Base-by-base conservation (phyloP, 2,329 filamentous ascomycete genomes). In the Trichophyton benhamiae region DNA sequence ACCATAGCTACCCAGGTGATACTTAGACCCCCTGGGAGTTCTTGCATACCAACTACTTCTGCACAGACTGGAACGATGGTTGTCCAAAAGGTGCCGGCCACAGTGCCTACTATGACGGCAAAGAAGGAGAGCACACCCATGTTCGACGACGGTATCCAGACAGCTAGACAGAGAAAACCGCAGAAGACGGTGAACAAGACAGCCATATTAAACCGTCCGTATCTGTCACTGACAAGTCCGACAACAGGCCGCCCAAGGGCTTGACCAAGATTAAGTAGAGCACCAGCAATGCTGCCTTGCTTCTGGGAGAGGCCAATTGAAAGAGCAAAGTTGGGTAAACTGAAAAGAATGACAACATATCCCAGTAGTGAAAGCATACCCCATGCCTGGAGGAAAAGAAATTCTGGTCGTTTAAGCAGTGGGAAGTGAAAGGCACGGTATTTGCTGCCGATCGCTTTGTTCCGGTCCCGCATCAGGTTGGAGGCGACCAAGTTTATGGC, bases 321-420 rank as follows among this genome's bases (percentile, higher is more conserved):
- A 5, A 78, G 74, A 0, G 83, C 83, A 67, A 85, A 87, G 62
- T 81, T 83, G 1, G 85, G 81, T 7, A 88, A 71, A 2, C 80
- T 83, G 72, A 86, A 88, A 1, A 87, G 75, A 1, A 87, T 71
- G 0, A 84, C 81, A 20, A 86, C 81, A 65, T 87, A 87, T 4
- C 82, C 85, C 4, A 88, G 73, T 78, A 86, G 83, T 58, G 78
- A 83, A 64, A 86, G 76, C 62, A 82, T 77, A 0, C 82, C 83
- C 74, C 82, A 87, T 2, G 69, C 74, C 22, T 84, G 74, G n/a
- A 87, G 74, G 0, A 85, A 75, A 3, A 83, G 63, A 63, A 84
- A 83, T 65, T 87, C 80, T 0, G 76, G 71, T 0, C 78, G 76
- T 49, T 74, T 76, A 65, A 86, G 80, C 4, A 85, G 68, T 2